phyloP scores from a whole-genome alignment of 2,329 filamentous ascomycete species.

The Aspergillus felis region DNA sequence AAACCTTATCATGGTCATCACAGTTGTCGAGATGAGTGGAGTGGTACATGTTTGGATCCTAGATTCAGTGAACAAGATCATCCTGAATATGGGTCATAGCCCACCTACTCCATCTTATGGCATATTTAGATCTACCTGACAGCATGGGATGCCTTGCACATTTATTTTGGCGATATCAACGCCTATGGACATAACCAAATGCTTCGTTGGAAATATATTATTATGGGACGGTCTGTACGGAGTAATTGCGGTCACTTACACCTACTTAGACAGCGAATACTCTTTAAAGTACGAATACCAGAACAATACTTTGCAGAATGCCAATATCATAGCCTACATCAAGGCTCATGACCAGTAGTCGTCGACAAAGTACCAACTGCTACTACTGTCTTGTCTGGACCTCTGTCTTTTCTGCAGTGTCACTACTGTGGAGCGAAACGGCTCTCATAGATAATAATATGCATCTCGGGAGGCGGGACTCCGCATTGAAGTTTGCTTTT shows the following conservation, averaged over 20 bases:
- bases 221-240: background rate
- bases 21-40: slow-evolving; percentile 11
- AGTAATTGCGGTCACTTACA: background rate
- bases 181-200: background rate
- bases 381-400: background rate
- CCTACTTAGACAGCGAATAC: background rate
- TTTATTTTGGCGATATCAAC: background rate
- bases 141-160: background rate
- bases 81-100: slow-evolving; percentile 15
- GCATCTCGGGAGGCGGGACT: background rate
- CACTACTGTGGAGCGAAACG: background rate
- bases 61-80: slow-evolving; percentile 10
- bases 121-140: background rate
- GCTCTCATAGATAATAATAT: background rate
- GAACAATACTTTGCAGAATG: background rate
- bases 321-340: background rate
- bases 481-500: background rate
- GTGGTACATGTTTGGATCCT: slow-evolving; percentile 8
- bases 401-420: background rate
- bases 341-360: background rate
- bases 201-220: background rate
- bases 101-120: background rate
- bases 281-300: background rate
- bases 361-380: background rate
- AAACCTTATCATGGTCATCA: slow-evolving; percentile 24